Evolutionary conservation across 176 grass and related monocot genomes (phyloP).

Genomic region (Puya raimondii): DNA sequence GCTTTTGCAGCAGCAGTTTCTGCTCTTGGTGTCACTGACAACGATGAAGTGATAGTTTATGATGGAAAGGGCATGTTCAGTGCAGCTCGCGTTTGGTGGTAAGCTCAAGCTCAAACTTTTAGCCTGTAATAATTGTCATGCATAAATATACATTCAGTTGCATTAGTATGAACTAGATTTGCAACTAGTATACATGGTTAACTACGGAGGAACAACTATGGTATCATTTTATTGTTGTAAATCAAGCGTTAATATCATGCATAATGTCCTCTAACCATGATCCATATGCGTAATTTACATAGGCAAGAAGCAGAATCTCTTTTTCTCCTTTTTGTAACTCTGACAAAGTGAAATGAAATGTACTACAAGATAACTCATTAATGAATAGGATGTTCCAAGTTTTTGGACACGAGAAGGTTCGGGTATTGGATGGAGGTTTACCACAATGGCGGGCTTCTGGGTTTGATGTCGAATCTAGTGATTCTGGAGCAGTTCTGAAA

Average conservation of each 20-base stretch:
- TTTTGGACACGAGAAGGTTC: slow-evolving; percentile 79
- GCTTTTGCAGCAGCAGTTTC: slow-evolving; percentile 72
- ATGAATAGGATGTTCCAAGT: slow-evolving; percentile 72
- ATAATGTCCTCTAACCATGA: neutral
- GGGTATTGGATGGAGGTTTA: slow-evolving; percentile 89
- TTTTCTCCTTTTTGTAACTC: neutral
- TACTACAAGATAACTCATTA: slow-evolving; percentile 2
- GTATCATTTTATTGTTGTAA: too few relatives aligned
- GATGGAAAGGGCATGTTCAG: slow-evolving; percentile 80
- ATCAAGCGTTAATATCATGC: too few relatives aligned
- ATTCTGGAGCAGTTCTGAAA: slow-evolving; percentile 32
- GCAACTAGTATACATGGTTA: neutral
- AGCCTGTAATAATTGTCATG: neutral
- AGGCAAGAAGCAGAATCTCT: neutral
- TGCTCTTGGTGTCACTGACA: slow-evolving; percentile 55
- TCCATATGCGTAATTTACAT: neutral
- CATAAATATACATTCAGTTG: neutral
- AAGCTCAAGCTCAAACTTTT: slow-evolving; percentile 9
- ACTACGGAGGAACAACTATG: neutral
- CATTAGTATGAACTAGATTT: neutral
- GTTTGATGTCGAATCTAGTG: slow-evolving; percentile 40
- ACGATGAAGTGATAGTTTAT: slow-evolving; percentile 77
- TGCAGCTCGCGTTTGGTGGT: slow-evolving; percentile 94
- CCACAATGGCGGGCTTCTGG: slow-evolving; percentile 71
- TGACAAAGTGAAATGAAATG: neutral